Evolutionary conservation across 2,329 filamentous ascomycete genomes (phyloP).

Genomic region (Fonsecaea pedrosoi): DNA sequence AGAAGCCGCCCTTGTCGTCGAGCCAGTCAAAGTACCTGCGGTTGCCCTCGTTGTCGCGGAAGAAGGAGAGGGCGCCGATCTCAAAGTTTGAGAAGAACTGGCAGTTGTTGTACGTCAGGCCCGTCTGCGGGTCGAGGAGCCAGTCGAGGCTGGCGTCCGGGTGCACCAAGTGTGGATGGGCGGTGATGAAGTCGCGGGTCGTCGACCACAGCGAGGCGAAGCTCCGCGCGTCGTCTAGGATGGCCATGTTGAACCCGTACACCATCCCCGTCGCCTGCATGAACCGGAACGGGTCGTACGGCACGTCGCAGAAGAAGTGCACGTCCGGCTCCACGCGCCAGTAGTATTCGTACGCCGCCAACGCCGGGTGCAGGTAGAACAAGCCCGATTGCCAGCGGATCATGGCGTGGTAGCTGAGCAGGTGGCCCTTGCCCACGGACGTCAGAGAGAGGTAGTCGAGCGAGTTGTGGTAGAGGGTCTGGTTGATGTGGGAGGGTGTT

Average conservation of each 20-base stretch:
- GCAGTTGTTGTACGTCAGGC: slow-evolving; percentile 54
- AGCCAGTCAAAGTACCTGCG: slow-evolving; percentile 56
- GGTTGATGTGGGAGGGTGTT: slow-evolving; percentile 43
- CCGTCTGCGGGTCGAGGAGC: slow-evolving; percentile 51
- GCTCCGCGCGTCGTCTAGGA: slow-evolving; percentile 54
- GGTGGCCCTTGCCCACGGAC: slow-evolving; percentile 46
- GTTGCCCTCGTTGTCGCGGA: slow-evolving; percentile 55
- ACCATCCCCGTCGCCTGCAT: slow-evolving; percentile 46
- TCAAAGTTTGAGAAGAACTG: slow-evolving; percentile 63
- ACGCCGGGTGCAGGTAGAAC: slow-evolving; percentile 51
- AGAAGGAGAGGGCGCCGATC: slow-evolving; percentile 58
- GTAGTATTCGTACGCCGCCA: slow-evolving; percentile 62
- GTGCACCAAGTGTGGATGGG: slow-evolving; percentile 54
- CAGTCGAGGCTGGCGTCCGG: slow-evolving; percentile 59
- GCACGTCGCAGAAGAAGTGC: slow-evolving; percentile 59
- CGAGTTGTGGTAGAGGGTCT: slow-evolving; percentile 43
- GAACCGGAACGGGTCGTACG: slow-evolving; percentile 49
- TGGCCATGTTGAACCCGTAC: slow-evolving; percentile 61
- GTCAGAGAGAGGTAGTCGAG: slow-evolving; percentile 46
- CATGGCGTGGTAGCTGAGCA: slow-evolving; percentile 50
- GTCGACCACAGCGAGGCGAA: slow-evolving; percentile 56
- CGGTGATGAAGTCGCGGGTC: slow-evolving; percentile 56
- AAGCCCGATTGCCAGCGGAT: slow-evolving; percentile 50
- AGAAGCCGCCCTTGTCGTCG: slow-evolving; percentile 58
- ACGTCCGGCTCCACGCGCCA: slow-evolving; percentile 68